A percentile compares a stretch with the other conserved stretches of the same genome.
Evolutionary conservation across 106 monocot species (phyloP).

Genomic region (Dendrobium catenatum): DNA sequence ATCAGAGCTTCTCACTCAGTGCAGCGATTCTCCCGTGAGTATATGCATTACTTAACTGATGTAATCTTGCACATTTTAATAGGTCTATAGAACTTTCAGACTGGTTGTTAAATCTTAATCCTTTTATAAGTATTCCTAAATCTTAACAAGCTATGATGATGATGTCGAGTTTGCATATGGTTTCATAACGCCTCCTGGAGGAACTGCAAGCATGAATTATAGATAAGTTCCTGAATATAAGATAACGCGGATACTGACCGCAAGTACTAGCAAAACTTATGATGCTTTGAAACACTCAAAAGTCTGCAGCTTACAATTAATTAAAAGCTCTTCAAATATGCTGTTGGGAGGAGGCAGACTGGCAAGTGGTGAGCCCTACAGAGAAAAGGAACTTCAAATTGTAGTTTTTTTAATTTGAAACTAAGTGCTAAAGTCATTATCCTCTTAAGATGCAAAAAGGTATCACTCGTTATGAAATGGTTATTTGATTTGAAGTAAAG

Average conservation of each 20-base stretch:
- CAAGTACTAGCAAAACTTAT: not conserved
- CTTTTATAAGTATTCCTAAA: not conserved
- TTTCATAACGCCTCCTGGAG: conserved; percentile 7
- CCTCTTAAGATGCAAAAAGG: not conserved
- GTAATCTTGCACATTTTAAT: not conserved
- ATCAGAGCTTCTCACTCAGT: conserved; percentile 39
- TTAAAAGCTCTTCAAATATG: conserved; percentile 66
- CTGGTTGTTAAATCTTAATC: not conserved
- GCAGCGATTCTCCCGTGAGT: conserved; percentile 66
- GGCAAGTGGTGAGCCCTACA: conserved; percentile 77
- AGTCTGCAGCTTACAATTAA: conserved; percentile 54
- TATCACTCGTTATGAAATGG: not conserved
- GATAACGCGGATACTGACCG: no score
- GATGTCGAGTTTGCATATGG: no score
- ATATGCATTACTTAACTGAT: not conserved
- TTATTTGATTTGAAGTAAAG: no score
- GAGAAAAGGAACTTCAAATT: conserved; percentile 29
- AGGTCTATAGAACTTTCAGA: not conserved
- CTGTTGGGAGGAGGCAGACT: conserved; percentile 54
- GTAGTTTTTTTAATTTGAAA: not conserved
- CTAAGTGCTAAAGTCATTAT: not conserved
- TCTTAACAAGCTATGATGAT: no score
- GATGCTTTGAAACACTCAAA: not conserved
- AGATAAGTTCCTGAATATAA: no score
- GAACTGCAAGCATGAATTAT: conserved; percentile 46